phyloP scores from a whole-genome alignment of 1,139 yeast genomes.

The Yamadazyma diddensiae region DNA sequence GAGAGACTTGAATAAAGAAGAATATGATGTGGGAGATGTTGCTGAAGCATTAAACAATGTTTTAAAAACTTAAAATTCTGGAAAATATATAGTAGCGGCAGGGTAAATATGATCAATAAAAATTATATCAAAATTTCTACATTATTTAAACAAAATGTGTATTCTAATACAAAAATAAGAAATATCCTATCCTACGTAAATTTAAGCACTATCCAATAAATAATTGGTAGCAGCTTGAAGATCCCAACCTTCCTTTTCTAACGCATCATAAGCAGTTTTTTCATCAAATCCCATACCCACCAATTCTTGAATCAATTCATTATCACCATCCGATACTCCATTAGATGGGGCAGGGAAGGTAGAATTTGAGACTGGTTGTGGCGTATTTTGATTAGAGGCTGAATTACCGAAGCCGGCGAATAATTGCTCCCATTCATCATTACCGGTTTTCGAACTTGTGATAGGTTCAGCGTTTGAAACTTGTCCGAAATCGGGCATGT shows the following conservation, averaged over 20 bases:
- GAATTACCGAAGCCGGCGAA: conserved; percentile 83
- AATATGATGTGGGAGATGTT: conserved; percentile 36
- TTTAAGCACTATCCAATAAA: conserved; percentile 64
- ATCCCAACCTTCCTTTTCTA: conserved; percentile 68
- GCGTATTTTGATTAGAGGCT: conserved; percentile 20
- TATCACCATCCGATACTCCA: conserved; percentile 8
- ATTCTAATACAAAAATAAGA: conserved; percentile 1
- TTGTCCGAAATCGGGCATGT: conserved; percentile 26
- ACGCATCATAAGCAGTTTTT: conserved; percentile 63
- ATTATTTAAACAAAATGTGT: neutral
- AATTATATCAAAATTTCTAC: neutral
- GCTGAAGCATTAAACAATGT: conserved; percentile 29
- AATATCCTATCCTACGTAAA: conserved; percentile 1
- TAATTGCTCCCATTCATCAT: conserved; percentile 92
- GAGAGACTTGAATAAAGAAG: conserved; percentile 31
- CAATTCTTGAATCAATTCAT: conserved; percentile 57
- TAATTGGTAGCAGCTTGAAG: conserved; percentile 82
- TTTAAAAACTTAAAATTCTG: conserved; percentile 2
- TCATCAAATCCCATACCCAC: conserved; percentile 87
- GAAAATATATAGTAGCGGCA: neutral
- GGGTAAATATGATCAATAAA: neutral
- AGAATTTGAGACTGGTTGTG: conserved; percentile 8
- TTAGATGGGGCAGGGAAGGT: conserved; percentile 3
- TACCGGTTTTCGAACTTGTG: conserved; percentile 15
- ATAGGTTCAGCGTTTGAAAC: neutral